Base-by-base conservation (phyloP, 2,329 filamentous ascomycete species). In the Hymenoscyphus fructigenus region DNA sequence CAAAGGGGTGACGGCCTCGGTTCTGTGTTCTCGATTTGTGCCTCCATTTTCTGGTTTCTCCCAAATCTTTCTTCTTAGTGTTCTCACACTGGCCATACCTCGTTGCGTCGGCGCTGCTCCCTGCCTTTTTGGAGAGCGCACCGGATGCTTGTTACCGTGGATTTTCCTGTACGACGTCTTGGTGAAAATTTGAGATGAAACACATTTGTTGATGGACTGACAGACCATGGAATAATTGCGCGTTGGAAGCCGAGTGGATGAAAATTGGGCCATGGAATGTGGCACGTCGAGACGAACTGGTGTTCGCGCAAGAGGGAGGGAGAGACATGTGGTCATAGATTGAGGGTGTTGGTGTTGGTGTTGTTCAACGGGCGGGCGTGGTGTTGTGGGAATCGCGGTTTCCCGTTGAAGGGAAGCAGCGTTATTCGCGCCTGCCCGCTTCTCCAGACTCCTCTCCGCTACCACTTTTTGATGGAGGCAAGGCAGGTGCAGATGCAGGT, bases 21-120 rank as follows among this genome's bases (percentile, higher is more conserved):
- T 50, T 50, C 7, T 50, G 44, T 50, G 44, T 50, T 20, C 44
- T 50, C 44, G n/a, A 50, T 50, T 50, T 20, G 44, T 50, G 44
- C 2, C 44, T 50, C 44, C 7, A 10, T 50, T 23, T 23, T 50
- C n/a, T 23, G 7, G 44, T 50, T 50, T 23, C n/a, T 50, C n/a
- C 34, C 20, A 20, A 20, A 23, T 23, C n/a, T 50, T 23, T 50
- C 44, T 23, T 50, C 44, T 50, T 50, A 9, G 34, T 36, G 34
- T 36, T 36, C 34, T 12, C 34, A 50, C 44, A 50, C 44, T 23
- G 20, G 26, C 53, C 14, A 15, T 15, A 23, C 17, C 15, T 28
- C n/a, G 57, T 59, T 28, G 36, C 20, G 32, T 60, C 41, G 59
- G 26, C 17, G 59, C 41, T 50, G 41, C 59, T 60, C 41, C 15